These are phyloP conservation scores for Solanum corneliomulleri DNA, from an alignment of 257 asterid genomes.

Conservation along the genomic window DNA sequence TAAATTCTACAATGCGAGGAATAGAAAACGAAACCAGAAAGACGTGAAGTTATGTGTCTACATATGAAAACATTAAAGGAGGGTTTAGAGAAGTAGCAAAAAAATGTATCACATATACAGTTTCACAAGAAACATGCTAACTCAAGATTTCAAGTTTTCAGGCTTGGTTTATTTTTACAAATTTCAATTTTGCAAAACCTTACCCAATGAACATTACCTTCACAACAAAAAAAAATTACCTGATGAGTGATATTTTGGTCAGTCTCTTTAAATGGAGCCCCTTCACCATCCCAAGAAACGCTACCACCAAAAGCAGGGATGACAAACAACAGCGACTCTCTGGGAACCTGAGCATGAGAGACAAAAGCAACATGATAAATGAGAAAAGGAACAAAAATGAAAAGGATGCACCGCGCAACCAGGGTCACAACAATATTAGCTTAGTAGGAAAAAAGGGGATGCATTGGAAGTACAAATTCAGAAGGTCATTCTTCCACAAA, in stretches of 20 bases:
- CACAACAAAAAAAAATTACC: background rate
- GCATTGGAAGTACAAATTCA: background rate
- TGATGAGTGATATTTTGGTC: slow-evolving; percentile 84
- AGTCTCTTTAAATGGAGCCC: slow-evolving; percentile 80
- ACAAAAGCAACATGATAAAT: background rate
- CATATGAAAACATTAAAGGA: background rate
- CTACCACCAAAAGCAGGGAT: slow-evolving; percentile 93
- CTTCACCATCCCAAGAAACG: slow-evolving; percentile 98
- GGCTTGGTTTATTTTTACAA: background rate
- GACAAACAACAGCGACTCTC: slow-evolving; percentile 78
- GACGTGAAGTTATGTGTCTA: background rate
- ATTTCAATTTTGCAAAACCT: background rate
- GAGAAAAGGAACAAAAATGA: background rate
- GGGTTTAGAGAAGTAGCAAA: background rate
- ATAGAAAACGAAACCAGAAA: background rate
- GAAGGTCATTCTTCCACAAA: background rate
- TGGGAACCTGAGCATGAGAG: slow-evolving; percentile 58
- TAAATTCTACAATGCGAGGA: background rate
- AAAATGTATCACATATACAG: background rate
- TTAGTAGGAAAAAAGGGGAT: background rate
- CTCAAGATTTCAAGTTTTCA: background rate
- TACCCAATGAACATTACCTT: slow-evolving; percentile 45
- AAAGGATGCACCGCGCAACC: background rate
- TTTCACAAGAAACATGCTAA: background rate
- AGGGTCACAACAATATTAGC: background rate